These are phyloP conservation scores for Ophiocytium majus DNA, from an alignment of 352 stramenopile species.

Conservation along the genomic window DNA sequence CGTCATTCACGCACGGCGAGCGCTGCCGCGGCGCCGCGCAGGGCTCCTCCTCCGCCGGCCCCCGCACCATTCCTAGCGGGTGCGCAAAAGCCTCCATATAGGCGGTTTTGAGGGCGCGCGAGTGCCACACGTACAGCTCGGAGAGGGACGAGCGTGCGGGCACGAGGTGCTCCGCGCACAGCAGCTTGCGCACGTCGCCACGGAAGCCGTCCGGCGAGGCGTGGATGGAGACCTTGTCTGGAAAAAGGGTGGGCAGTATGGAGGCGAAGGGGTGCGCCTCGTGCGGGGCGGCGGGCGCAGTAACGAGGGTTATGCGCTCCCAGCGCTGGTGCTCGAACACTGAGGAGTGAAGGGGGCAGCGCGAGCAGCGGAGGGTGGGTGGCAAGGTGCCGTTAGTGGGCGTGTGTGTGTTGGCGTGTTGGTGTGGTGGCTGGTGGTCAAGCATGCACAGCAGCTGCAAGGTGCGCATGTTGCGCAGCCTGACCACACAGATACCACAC, in stretches of 20 bases:
- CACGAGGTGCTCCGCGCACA: neutral
- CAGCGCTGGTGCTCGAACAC: too few relatives aligned
- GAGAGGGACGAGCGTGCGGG: neutral
- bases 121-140: neutral
- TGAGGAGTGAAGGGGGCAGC: too few relatives aligned
- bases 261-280: neutral
- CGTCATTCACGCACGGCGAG: neutral
- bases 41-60: neutral
- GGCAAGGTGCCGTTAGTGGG: too few relatives aligned
- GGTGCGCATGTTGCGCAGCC: too few relatives aligned
- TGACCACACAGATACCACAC: too few relatives aligned
- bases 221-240: neutral
- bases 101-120: neutral
- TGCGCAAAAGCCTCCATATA: neutral
- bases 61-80: neutral
- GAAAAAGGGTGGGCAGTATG: neutral
- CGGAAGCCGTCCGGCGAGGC: neutral
- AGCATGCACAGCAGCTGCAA: too few relatives aligned
- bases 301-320: too few relatives aligned
- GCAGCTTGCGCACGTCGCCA: neutral
- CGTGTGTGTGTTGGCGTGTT: too few relatives aligned
- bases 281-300: too few relatives aligned
- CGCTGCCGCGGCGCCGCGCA: neutral
- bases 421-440: too few relatives aligned
- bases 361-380: too few relatives aligned